Conservation (phyloP, 306 rosid genomes). For the Cicer bijugum region DNA sequence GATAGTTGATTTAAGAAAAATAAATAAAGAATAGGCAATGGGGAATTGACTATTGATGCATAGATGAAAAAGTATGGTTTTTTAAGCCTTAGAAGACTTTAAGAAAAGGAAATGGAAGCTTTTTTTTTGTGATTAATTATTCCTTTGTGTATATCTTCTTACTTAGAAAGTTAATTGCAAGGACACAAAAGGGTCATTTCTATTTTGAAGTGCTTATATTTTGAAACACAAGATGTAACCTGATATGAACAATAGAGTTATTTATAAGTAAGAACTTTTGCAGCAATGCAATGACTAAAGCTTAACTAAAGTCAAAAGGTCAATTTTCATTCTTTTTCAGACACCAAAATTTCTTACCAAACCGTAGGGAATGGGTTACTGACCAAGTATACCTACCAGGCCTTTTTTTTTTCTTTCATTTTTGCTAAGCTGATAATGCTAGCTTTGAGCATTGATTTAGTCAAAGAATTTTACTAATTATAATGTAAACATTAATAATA, state of each 20-base stretch:
- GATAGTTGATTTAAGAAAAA: too few relatives aligned
- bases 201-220: slow-evolving; percentile 24
- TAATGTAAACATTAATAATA: too few relatives aligned
- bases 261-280: slow-evolving; percentile 35
- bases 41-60: slow-evolving; percentile 39
- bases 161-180: slow-evolving; percentile 5
- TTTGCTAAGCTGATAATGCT: slow-evolving; percentile 6
- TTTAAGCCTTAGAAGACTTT: too few relatives aligned
- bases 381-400: slow-evolving; percentile 28
- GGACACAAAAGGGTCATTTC: slow-evolving; percentile 11
- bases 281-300: slow-evolving; percentile 16
- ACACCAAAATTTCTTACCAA: slow-evolving; percentile 41
- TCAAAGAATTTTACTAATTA: slow-evolving; percentile 25
- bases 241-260: slow-evolving; percentile 16
- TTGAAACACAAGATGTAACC: slow-evolving; percentile 31
- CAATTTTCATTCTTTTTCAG: slow-evolving; percentile 1
- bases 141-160: slow-evolving; percentile 40
- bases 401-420: not conserved
- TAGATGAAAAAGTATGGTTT: not conserved
- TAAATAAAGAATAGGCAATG: not conserved
- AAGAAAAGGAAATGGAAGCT: slow-evolving; percentile 2
- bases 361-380: slow-evolving; percentile 48
- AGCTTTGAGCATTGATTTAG: slow-evolving; percentile 38
- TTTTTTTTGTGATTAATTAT: slow-evolving; percentile 28
- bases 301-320: not conserved